Evolutionary conservation across 1,139 yeast species (phyloP).

Genomic region (Protomyces gravidus): DNA sequence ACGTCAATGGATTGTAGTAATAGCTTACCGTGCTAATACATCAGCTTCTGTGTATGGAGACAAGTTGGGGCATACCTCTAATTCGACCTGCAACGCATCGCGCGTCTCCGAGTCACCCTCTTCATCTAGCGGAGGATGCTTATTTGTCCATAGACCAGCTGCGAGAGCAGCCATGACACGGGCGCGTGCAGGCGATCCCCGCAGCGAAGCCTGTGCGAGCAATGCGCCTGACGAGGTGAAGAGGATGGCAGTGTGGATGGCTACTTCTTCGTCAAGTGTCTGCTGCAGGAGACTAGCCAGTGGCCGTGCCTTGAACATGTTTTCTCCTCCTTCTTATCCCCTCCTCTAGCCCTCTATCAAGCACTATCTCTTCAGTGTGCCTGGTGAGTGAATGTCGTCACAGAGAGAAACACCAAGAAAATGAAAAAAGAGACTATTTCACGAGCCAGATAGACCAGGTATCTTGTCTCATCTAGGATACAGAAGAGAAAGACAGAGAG

Average conservation of each 20-base stretch:
- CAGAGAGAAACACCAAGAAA: neutral
- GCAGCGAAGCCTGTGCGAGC: neutral
- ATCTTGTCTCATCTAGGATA: neutral
- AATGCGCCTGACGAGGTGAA: neutral
- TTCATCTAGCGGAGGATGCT: neutral
- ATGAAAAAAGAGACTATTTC: neutral
- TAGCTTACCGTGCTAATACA: neutral
- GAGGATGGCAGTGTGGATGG: neutral
- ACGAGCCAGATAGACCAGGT: too few relatives aligned
- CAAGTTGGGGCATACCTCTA: neutral
- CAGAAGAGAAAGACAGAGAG: neutral
- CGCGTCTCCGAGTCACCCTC: neutral
- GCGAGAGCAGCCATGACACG: conserved; percentile 1
- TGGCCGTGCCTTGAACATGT: neutral
- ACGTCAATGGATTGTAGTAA: neutral
- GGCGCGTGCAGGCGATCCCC: neutral
- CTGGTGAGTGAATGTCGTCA: too few relatives aligned
- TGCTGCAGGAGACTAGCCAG: neutral
- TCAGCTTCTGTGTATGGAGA: neutral
- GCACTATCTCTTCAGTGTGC: too few relatives aligned
- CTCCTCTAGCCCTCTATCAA: too few relatives aligned
- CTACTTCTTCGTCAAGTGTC: neutral
- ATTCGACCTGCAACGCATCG: neutral
- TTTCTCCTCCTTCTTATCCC: neutral
- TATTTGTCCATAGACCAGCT: neutral